Conservation (phyloP, 2,329 filamentous ascomycete species). For the Penicillium griseofulvum region DNA sequence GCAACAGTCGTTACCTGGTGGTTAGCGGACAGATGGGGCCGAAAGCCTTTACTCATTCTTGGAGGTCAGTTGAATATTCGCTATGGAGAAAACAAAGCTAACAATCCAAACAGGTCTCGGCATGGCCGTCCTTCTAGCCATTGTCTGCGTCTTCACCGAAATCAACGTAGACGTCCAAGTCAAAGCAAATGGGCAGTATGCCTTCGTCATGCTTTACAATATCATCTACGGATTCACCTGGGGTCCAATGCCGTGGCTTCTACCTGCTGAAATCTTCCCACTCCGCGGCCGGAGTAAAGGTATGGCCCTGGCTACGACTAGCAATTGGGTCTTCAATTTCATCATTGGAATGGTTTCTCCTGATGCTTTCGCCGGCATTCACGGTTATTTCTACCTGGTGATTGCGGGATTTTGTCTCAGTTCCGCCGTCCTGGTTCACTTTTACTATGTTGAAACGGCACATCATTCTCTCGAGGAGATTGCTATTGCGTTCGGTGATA, state of each 20-base stretch:
- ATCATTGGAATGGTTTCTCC: conserved; percentile 41
- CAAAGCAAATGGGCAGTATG: conserved; percentile 40
- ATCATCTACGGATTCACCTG: conserved; percentile 39
- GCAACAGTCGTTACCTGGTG: conserved; percentile 43
- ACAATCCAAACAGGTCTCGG: conserved; percentile 19
- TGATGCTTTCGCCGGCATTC: conserved; percentile 43
- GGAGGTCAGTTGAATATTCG: conserved; percentile 13
- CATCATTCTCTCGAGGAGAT: conserved; percentile 34
- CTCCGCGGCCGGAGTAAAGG: conserved; percentile 42
- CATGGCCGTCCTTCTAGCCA: conserved; percentile 36
- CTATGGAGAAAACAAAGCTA: background rate
- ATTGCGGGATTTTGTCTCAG: conserved; percentile 45
- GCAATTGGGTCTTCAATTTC: conserved; percentile 48
- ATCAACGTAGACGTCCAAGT: conserved; percentile 22
- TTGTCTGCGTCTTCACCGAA: conserved; percentile 43
- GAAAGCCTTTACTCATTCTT: conserved; percentile 35
- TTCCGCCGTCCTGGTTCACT: conserved; percentile 36
- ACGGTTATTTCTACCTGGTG: conserved; percentile 45
- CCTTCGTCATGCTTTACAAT: conserved; percentile 43
- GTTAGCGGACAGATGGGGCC: conserved; percentile 42
- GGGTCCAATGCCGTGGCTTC: conserved; percentile 43
- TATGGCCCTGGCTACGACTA: conserved; percentile 41
- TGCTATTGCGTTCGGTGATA: conserved; percentile 42
- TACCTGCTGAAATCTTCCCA: conserved; percentile 30
- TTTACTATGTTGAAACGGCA: conserved; percentile 46